Conservation (phyloP, 192 early-diverging fungal genomes). For the Gigaspora rosea region DNA sequence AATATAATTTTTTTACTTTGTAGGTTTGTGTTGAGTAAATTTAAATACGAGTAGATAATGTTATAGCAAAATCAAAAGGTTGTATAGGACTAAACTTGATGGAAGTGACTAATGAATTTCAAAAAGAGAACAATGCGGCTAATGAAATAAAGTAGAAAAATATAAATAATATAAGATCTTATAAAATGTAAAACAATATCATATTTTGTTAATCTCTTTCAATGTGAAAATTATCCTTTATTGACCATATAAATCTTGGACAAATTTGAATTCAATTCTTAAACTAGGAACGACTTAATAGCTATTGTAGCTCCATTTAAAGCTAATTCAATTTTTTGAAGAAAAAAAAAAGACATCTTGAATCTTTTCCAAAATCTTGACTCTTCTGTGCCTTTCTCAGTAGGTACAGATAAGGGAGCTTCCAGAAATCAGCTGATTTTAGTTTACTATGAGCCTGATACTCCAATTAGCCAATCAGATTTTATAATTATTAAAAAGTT, state of each 20-base stretch:
- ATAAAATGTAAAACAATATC: no score
- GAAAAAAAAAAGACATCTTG: slow-evolving; percentile 52
- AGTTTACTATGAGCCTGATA: no score
- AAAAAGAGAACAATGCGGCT: slow-evolving; percentile 85
- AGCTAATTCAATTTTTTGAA: not conserved
- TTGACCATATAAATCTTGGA: no score
- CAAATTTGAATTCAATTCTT: no score
- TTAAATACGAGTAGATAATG: slow-evolving; percentile 88
- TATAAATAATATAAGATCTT: slow-evolving; percentile 31
- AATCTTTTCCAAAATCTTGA: slow-evolving; percentile 78
- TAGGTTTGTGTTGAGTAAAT: slow-evolving; percentile 85
- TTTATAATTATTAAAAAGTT: no score
- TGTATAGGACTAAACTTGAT: slow-evolving; percentile 78
- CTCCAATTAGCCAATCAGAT: no score
- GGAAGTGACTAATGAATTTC: slow-evolving; percentile 81
- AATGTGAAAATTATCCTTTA: no score
- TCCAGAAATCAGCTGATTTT: no score
- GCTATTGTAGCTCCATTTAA: not conserved
- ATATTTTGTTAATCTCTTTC: no score
- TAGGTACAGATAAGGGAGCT: not conserved
- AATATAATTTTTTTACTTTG: slow-evolving; percentile 85
- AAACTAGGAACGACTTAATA: no score
- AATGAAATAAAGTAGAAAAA: not conserved
- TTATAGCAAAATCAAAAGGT: slow-evolving; percentile 85
- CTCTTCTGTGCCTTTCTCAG: slow-evolving; percentile 48